Percentiles rank a stretch among this genome's conserved stretches.
Conservation (phyloP, 257 asterid genomes). For the Vinca minor region DNA sequence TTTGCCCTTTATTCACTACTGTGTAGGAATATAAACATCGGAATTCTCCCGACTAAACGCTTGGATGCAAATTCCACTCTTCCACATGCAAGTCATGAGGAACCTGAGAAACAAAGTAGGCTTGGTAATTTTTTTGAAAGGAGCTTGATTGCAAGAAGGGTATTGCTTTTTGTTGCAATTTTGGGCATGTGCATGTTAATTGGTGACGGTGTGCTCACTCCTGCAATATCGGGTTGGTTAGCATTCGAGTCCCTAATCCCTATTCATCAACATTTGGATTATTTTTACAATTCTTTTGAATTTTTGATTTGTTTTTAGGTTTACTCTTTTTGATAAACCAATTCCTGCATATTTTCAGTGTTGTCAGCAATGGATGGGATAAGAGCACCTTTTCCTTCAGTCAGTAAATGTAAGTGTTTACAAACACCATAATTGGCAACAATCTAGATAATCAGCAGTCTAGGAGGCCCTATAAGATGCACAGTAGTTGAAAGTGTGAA, state of each 20-base stretch:
- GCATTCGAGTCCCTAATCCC: not conserved
- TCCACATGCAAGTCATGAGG: slow-evolving; percentile 8
- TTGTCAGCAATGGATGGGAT: slow-evolving; percentile 41
- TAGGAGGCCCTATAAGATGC: not conserved
- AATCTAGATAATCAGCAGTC: not conserved
- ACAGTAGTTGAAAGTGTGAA: slow-evolving; percentile 3
- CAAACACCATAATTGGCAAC: not conserved
- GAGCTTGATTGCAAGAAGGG: slow-evolving; percentile 36
- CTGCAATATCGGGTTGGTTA: slow-evolving; percentile 53
- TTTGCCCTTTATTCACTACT: slow-evolving; percentile 57
- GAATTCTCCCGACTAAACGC: slow-evolving; percentile 27
- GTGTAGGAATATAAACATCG: slow-evolving; percentile 43
- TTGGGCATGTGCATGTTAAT: slow-evolving; percentile 63
- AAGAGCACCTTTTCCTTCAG: slow-evolving; percentile 30
- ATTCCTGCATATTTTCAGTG: slow-evolving; percentile 17
- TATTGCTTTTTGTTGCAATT: slow-evolving; percentile 39
- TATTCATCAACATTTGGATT: not conserved
- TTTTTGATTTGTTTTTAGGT: not conserved
- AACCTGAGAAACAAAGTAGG: slow-evolving; percentile 19
- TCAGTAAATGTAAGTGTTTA: slow-evolving; percentile 28
- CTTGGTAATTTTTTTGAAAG: slow-evolving; percentile 35
- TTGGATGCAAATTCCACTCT: slow-evolving; percentile 11
- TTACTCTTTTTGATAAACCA: not conserved
- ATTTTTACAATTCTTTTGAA: not conserved
- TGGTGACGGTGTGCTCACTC: slow-evolving; percentile 67